Evolutionary conservation across 2,329 filamentous ascomycete species (phyloP).

Genomic region (Curvularia hawaiiensis): DNA sequence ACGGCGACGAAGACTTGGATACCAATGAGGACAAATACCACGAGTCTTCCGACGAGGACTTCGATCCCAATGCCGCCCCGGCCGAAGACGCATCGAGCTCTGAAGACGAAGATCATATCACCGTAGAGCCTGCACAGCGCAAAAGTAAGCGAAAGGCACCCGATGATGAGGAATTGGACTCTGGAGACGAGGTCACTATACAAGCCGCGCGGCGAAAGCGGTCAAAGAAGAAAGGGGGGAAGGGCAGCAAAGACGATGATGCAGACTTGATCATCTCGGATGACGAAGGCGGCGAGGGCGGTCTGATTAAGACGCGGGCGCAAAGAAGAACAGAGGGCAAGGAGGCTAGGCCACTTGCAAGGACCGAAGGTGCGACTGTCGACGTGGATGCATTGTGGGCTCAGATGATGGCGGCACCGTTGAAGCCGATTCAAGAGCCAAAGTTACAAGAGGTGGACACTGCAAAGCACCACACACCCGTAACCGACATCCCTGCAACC

Average conservation of each 20-base stretch:
- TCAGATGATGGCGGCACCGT: slow-evolving; percentile 62
- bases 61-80: slow-evolving; percentile 69
- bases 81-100: slow-evolving; percentile 58
- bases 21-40: slow-evolving; percentile 55
- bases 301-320: slow-evolving; percentile 73
- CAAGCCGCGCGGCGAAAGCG: slow-evolving; percentile 61
- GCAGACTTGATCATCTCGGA: slow-evolving; percentile 37
- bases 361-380: slow-evolving; percentile 66
- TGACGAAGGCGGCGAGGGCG: slow-evolving; percentile 59
- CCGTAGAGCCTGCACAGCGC: slow-evolving; percentile 25
- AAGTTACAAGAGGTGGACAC: slow-evolving; percentile 16
- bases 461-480: slow-evolving; percentile 16
- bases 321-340: slow-evolving; percentile 70
- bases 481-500: slow-evolving; percentile 12
- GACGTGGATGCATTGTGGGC: slow-evolving; percentile 75
- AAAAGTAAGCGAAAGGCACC: slow-evolving; percentile 43
- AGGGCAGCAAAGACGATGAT: slow-evolving; percentile 27
- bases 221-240: slow-evolving; percentile 48
- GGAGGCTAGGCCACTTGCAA: slow-evolving; percentile 60
- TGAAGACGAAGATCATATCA: slow-evolving; percentile 44
- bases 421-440: slow-evolving; percentile 33
- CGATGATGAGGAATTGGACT: slow-evolving; percentile 49
- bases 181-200: slow-evolving; percentile 75
- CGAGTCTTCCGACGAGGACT: slow-evolving; percentile 74
- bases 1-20: slow-evolving; percentile 37